Conservation (phyloP, 257 asterid genomes). For the Solanum rostratum region DNA sequence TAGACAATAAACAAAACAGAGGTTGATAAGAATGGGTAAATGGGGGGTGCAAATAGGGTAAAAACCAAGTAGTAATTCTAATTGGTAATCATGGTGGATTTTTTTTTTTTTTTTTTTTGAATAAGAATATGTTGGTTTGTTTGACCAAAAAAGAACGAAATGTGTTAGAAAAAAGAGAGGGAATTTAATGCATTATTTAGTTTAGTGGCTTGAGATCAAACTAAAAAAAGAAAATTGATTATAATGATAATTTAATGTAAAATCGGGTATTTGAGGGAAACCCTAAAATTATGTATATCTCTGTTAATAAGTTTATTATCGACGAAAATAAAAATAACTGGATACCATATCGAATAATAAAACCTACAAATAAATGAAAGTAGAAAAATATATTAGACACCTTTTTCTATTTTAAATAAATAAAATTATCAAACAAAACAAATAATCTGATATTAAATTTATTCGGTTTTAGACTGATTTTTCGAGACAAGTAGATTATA, state of each 20-base stretch:
- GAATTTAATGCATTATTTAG: neutral
- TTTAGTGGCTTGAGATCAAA: too few relatives aligned
- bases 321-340: neutral
- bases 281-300: neutral
- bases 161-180: neutral
- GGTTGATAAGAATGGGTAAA: too few relatives aligned
- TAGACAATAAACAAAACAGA: too few relatives aligned
- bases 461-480: neutral
- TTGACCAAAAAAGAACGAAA: too few relatives aligned
- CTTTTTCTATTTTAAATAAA: neutral
- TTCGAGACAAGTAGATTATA: neutral
- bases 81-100: too few relatives aligned
- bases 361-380: neutral
- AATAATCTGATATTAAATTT: neutral
- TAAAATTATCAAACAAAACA: neutral
- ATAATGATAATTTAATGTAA: neutral
- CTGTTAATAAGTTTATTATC: neutral
- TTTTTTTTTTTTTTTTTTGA: too few relatives aligned
- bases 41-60: too few relatives aligned
- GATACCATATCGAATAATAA: neutral
- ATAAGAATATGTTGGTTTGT: too few relatives aligned
- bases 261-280: neutral
- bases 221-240: neutral
- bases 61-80: too few relatives aligned
- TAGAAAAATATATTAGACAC: neutral